These are phyloP conservation scores for Liquidambar formosana DNA, from an alignment of 164 flowering plant genomes.

Conservation along the genomic window DNA sequence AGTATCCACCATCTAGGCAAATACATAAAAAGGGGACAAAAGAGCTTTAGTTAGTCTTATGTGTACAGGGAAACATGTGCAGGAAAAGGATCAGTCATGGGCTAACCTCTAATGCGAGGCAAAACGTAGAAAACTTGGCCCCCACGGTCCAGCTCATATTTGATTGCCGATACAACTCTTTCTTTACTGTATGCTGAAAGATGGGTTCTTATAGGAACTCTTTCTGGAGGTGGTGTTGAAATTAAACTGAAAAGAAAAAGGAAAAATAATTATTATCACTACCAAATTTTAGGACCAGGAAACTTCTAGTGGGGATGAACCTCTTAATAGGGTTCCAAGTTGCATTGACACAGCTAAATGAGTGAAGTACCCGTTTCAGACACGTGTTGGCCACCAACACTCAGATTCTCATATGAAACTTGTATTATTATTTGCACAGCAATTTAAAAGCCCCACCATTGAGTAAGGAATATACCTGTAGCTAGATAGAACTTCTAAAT, in stretches of 20 bases:
- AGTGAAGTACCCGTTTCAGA: not conserved
- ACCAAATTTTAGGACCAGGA: not conserved
- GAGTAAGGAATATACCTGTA: not conserved
- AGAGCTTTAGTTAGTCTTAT: not conserved
- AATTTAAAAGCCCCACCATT: not conserved
- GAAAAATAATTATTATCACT: not conserved
- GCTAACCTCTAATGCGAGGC: conserved; percentile 91
- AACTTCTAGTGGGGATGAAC: not conserved
- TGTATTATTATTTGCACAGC: not conserved
- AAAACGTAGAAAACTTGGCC: conserved; percentile 97
- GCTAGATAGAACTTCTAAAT: not conserved
- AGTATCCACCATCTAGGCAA: not conserved
- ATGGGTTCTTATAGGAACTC: conserved; percentile 93
- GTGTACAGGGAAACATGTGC: not conserved
- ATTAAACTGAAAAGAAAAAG: conserved; percentile 62
- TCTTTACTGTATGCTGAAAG: conserved; percentile 72
- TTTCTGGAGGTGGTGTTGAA: conserved; percentile 97
- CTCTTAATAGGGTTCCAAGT: not conserved
- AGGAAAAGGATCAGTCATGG: not conserved
- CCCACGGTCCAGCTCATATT: conserved; percentile 83
- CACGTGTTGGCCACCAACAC: not conserved
- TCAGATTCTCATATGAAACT: not conserved
- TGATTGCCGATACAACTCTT: conserved; percentile 70
- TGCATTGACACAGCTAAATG: not conserved
- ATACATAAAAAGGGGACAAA: not conserved